These are phyloP conservation scores for Ceratobasidium sp. DNA, from an alignment of 1,284 basidiomycete species.

Conservation along the genomic window DNA sequence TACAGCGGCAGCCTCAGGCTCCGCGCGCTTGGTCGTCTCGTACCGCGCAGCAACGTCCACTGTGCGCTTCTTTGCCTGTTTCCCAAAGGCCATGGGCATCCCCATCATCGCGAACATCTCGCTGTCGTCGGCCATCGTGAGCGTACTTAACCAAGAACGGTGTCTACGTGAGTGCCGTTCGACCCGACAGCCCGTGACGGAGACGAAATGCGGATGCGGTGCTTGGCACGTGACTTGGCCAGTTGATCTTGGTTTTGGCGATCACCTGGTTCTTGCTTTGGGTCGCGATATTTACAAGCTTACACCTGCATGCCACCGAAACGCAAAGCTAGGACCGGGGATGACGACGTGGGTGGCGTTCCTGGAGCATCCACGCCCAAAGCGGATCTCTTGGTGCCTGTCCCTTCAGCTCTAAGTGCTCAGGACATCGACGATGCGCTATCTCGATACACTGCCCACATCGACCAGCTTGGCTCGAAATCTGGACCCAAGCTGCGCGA, in stretches of 20 bases:
- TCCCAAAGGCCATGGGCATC: slow-evolving; percentile 69
- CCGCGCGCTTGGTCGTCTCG: slow-evolving; percentile 70
- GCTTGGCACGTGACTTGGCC: slow-evolving; percentile 29
- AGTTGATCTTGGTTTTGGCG: slow-evolving; percentile 16
- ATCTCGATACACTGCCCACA: slow-evolving; percentile 18
- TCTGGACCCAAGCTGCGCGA: slow-evolving; percentile 15
- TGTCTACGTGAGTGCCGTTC: slow-evolving; percentile 1
- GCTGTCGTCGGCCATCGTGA: slow-evolving; percentile 55
- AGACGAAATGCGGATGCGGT: slow-evolving; percentile 10
- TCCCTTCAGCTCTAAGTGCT: slow-evolving; percentile 4
- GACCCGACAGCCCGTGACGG: slow-evolving; percentile 7
- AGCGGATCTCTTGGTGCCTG: neutral
- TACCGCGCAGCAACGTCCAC: slow-evolving; percentile 67
- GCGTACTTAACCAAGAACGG: neutral
- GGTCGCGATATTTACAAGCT: neutral
- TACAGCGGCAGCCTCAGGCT: slow-evolving; percentile 51
- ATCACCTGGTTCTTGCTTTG: slow-evolving; percentile 18
- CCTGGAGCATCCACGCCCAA: neutral
- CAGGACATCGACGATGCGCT: slow-evolving; percentile 22
- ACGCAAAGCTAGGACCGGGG: neutral
- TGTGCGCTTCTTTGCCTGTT: slow-evolving; percentile 66
- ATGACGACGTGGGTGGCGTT: neutral
- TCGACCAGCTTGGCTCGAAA: slow-evolving; percentile 20
- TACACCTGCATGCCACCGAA: slow-evolving; percentile 27
- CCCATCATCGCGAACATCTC: slow-evolving; percentile 81